phyloP scores from a whole-genome alignment of 2,329 filamentous ascomycete genomes.

The Epichloe hybrida region DNA sequence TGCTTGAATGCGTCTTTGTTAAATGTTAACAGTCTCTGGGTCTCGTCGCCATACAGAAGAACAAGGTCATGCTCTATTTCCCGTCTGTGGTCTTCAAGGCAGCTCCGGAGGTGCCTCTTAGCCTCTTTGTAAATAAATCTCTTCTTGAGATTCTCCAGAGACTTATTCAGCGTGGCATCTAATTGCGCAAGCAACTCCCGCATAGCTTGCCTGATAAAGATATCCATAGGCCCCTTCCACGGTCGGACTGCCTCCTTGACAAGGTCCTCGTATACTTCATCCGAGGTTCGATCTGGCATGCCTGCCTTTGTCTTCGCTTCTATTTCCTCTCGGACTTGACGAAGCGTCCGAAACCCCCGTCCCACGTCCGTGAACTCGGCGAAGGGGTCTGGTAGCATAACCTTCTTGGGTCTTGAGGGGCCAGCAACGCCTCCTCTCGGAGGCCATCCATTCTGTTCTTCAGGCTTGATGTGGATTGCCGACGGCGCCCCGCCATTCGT shows the following conservation, averaged over 20 bases:
- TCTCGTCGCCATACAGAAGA: constrained; percentile 39
- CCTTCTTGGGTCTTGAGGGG: constrained; percentile 4
- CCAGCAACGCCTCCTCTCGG: background rate
- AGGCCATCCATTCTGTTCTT: constrained; percentile 20
- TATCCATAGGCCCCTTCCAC: constrained; percentile 41
- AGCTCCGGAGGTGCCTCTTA: constrained; percentile 27
- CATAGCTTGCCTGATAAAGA: constrained; percentile 34
- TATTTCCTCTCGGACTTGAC: constrained; percentile 41
- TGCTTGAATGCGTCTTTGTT: constrained; percentile 34
- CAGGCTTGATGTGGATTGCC: constrained; percentile 21
- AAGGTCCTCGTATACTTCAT: constrained; percentile 45
- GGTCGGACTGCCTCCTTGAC: constrained; percentile 41
- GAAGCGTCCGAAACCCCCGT: constrained; percentile 30
- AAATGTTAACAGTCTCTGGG: constrained; percentile 42
- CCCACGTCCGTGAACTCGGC: constrained; percentile 24
- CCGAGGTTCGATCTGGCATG: constrained; percentile 43
- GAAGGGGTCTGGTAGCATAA: constrained; percentile 23
- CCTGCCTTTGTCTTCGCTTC: constrained; percentile 40
- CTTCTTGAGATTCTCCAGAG: constrained; percentile 34
- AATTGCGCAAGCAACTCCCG: constrained; percentile 33
- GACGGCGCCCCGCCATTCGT: constrained; percentile 2
- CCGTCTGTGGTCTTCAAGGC: constrained; percentile 26
- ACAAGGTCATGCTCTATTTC: constrained; percentile 25
- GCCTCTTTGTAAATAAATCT: constrained; percentile 37
- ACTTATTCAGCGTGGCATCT: constrained; percentile 28